Evolutionary conservation across 2,329 filamentous ascomycete species (phyloP), one percentile per base, ranked within the genome.

Genomic region (Fusarium napiforme): DNA sequence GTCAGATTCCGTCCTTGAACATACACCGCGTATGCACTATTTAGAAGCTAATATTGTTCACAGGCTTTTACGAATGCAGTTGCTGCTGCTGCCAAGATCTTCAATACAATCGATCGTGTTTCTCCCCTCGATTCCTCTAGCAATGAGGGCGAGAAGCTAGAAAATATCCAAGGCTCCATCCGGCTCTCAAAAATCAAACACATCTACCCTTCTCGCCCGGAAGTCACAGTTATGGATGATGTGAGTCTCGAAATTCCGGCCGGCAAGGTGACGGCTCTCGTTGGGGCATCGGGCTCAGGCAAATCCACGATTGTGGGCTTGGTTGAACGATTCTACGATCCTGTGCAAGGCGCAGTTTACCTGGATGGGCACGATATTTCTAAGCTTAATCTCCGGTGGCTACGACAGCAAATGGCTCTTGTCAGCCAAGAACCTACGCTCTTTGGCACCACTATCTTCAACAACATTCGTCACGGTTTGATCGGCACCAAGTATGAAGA

Each of bases 251-350:
- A 88, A 2, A 92, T 98, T 42, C 94, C 95, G 4, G 93, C 95
- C 7, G 95, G 96, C 26, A 97, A 97, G 84, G 95, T 93, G 23
- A 97, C 96, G 5, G 96, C 96, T 3, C 85, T 99, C 12, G 96
- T 99, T 10, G 96, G 96, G 65, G 94, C 96, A 1, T 98, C 96
- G 16, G 96, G 96, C 16, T 97, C 93, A 43, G 96, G 96, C 53
- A 99, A 98, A 84, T 96, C 93, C 78, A 98, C 96, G 0, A 95
- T 98, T 70, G 93, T 98, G 34, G 96, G 96, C 18, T 86, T 99
- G 26, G 91, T 98, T 3, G 96, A 98, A 83, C 90, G 96, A 23
- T 98, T 98, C 81, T 99, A 99, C 81, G 91, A 95, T 64, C 96
- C 96, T 1, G 93, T 98, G 39, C 89, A 89, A 36, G 96, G 96